Evolutionary conservation across 2,329 filamentous ascomycete genomes (phyloP), one percentile per base, ranked within the genome.

Genomic region (Aspergillus hiratsukae): DNA sequence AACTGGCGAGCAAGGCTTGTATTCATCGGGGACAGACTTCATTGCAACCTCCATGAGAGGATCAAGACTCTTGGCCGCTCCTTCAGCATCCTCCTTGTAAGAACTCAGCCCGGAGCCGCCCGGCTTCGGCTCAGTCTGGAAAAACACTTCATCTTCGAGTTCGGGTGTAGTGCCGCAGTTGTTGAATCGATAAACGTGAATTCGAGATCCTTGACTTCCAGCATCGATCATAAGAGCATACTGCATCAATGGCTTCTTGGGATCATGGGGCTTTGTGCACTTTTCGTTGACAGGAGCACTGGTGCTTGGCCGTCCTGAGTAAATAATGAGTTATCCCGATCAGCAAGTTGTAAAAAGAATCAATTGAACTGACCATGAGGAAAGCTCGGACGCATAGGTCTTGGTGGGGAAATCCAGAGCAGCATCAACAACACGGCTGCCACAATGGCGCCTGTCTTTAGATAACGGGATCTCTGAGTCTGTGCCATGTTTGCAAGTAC

Each of bases 161-260:
- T 97, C 92, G 27, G 94, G 94, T n/a, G 92, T 92, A 7, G 90
- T 78, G 11, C 92, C 94, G 78, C 93, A 99, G 80, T 97, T 97
- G 82, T 97, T 97, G 84, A 97, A 99, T 72, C 91, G 90, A 82
- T 97, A 99, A 58, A 97, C 91, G 79, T 99, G 95, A 72, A 99
- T 97, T 66, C 94, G 89, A 58, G 94, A 97, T 59, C 94, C 94
- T 54, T 94, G 97, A 80, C 92, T 97, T 66, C 94, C 94, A 49
- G 94, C 94, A 76, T 99, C 94, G 69, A 99, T 90, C 94, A 99
- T 99, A 69, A 97, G 84, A 59, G 94, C 95, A 78, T 97, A 99
- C 73, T 99, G 94, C 60, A 97, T 87, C 64, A 99, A 85, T 51
- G 94, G 93, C 79, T 97, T 97, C 63, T 91, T 88, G 69, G 89